phyloP scores from a whole-genome alignment of 2,329 filamentous ascomycete species.

The Xylogone sp. region DNA sequence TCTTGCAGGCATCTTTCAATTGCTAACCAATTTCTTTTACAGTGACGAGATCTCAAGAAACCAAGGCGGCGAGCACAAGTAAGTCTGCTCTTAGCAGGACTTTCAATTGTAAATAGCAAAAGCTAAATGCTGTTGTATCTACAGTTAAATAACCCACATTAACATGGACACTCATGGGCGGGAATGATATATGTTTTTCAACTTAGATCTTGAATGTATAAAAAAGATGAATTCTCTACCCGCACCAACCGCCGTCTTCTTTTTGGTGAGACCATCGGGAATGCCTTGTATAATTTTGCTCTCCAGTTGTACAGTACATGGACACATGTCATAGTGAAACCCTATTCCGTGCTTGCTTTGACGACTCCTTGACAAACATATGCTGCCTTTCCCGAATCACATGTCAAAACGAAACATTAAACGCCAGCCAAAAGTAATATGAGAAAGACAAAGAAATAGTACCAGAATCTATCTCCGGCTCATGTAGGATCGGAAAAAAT shows the following conservation, averaged over 20 bases:
- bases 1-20: background rate
- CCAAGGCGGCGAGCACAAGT: conserved; percentile 40
- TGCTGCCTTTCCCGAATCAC: conserved; percentile 13
- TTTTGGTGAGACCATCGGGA: background rate
- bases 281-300: background rate
- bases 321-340: background rate
- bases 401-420: conserved; percentile 15
- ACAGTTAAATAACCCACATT: conserved; percentile 3
- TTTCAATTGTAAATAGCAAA: conserved; percentile 6
- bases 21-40: conserved; percentile 6
- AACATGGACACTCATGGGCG: background rate
- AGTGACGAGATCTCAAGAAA: conserved; percentile 76
- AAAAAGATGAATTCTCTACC: background rate
- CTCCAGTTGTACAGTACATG: background rate
- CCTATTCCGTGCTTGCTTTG: background rate
- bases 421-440: conserved; percentile 17
- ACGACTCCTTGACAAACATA: conserved; percentile 11
- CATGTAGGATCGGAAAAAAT: conserved; percentile 88
- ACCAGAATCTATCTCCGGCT: conserved; percentile 57
- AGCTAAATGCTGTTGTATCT: conserved; percentile 16
- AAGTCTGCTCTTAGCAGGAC: conserved; percentile 14
- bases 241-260: background rate
- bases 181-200: background rate
- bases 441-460: conserved; percentile 7
- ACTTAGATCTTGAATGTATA: background rate